Evolutionary conservation across 2,329 filamentous ascomycete species (phyloP), one percentile per base, ranked within the genome.

Genomic region (Microdochium nivale): DNA sequence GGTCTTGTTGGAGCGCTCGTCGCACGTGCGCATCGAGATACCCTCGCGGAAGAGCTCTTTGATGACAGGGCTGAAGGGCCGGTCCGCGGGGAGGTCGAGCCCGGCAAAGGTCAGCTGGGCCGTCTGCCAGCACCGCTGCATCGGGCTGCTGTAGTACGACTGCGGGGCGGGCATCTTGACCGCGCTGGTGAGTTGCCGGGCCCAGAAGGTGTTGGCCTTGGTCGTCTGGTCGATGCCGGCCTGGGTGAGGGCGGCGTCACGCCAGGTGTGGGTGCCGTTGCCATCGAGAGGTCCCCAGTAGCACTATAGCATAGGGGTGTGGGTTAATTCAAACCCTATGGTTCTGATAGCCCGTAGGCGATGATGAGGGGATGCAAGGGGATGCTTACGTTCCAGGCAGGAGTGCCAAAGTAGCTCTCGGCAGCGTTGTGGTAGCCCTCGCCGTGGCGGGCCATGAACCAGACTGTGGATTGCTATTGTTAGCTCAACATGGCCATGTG

Each of bases 371-470:
- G 8, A 8, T 14, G 11, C 3, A 2, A 3, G 16, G 23, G 14
- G 13, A 16, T 37, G 33, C 78, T 59, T 64, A 79, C 80, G 62
- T 88, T 84, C 85, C 84, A 88, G 2, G 79, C 80, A 1, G 80
- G 77, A 0, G 83, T 87, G 47, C 84, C 84, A 58, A 86, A 88
- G 63, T 74, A 84, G 25, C 72, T 70, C 65, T 87, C 81, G 14
- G 84, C 84, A 7, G 74, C 74, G 56, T 83, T 83, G 56, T 83
- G 79, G 58, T 70, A 80, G 13, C 86, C 86, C 65, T 89, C 78
- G 23, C 86, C 86, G 61, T 89, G 86, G 37, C 86, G 80, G 2
- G 80, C 84, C 64, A 87, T 73, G 65, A 84, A 84, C 27, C 89
- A 62, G 10, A 90, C 40, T 44, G 21, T 21, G 8, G 33, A 3